Evolutionary conservation across 1,284 basidiomycete species (phyloP).

Genomic region (Caloboletus inedulis): DNA sequence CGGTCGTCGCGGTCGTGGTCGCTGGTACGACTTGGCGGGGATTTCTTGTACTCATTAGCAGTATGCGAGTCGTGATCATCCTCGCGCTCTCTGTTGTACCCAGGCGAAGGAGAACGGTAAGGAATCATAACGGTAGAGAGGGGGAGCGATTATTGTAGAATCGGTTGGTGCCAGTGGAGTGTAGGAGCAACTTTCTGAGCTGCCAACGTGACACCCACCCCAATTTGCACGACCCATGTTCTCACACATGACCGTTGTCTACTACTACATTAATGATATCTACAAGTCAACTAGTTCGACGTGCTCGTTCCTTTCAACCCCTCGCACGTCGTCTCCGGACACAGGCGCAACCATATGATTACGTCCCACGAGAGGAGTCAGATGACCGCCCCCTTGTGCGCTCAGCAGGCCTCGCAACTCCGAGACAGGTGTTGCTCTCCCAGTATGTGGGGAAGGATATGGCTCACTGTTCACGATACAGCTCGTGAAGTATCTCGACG

Average conservation of each 20-base stretch:
- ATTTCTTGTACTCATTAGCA: conserved; percentile 33
- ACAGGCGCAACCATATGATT: conserved; percentile 42
- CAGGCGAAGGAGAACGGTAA: conserved; percentile 44
- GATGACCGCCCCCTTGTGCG: conserved; percentile 27
- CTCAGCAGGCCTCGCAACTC: conserved; percentile 57
- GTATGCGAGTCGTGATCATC: conserved; percentile 28
- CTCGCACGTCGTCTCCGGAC: conserved; percentile 39
- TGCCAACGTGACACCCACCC: neutral
- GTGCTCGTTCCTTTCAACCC: conserved; percentile 19
- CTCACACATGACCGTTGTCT: neutral
- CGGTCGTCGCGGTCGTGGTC: conserved; percentile 39
- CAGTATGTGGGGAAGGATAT: neutral
- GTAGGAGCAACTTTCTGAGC: neutral
- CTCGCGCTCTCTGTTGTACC: conserved; percentile 37
- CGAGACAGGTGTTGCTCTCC: conserved; percentile 54
- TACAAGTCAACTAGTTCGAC: conserved; percentile 18
- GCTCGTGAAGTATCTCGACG: conserved; percentile 84
- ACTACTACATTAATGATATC: conserved; percentile 17
- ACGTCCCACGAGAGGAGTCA: conserved; percentile 33
- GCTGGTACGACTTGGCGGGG: conserved; percentile 42
- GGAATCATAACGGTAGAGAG: conserved; percentile 30
- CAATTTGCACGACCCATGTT: conserved; percentile 6
- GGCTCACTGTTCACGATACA: conserved; percentile 32
- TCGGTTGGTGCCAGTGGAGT: neutral
- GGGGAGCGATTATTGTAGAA: neutral